Evolutionary conservation across 371 early-diverging fungal genomes (phyloP), one percentile per base, ranked within the genome.

Genomic region (Choanephora cucurbitarum): DNA sequence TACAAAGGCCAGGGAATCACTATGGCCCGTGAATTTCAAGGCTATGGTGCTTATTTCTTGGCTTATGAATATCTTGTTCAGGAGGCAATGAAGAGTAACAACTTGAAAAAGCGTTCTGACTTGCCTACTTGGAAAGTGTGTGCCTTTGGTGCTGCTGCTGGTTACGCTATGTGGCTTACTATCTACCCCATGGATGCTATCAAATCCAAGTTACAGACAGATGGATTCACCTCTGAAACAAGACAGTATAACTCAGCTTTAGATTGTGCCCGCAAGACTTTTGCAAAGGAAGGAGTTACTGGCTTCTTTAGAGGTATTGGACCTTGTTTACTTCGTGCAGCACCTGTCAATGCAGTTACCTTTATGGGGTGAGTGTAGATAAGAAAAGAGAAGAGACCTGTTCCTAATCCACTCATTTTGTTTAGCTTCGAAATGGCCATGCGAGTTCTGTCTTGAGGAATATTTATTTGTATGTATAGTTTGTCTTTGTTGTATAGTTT

Each of bases 281-380:
- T 87, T 58, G 75, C 72, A 23, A 77, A 68, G 49, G 90, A 91
- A 60, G 92, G 94, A 5, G 59, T 76, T 22, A 74, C 72, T 19
- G 93, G 93, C 1, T 88, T 94, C 79, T 94, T 91, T 79, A 82
- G 82, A 60, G 95, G 94, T 28, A 79, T 94, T 57, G 83, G 86
- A 0, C 89, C 94, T n/a, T 91, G 93, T 52, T 78, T 95, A 51
- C 76, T 92, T 49, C 80, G 95, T 57, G 94, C 95, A 23, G 93
- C 93, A 28, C 95, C 95, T 15, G 91, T 88, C 49, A 93, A 92
- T 53, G 93, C 92, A 4, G 89, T 84, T 18, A 91, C 92, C 21
- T 93, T 93, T 75, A 69, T 87, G 45, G 88, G 80, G 73, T 75
- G 69, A 64, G 65, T 58, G 31, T 5, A 34, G 5, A 19, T 31